Base-by-base conservation (phyloP, 345 rosid species). In the Balakata baccata region DNA sequence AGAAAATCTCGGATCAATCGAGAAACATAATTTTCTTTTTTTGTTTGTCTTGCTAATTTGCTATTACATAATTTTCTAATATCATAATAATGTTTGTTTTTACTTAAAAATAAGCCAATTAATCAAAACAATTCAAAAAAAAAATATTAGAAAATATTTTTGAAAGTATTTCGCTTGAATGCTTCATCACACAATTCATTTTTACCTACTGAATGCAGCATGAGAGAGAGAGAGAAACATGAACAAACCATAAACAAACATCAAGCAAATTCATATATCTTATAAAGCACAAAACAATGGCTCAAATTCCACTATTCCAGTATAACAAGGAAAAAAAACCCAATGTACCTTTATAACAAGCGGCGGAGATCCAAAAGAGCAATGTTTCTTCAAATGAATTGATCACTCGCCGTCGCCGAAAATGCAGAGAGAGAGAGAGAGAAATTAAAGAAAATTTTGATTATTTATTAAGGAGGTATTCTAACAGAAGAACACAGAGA, bases 321-420 rank as follows among this genome's bases (percentile, higher is more conserved):
- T 5, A 37, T 23, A 14, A 7, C 46, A 29, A 12, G 51, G 18
- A 41, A 11, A 11, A 6, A 52, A 5, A 37, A 47, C 4, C 1
- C 49, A 72, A 72, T 61, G 68, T 61, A 72, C 66, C 75, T 67
- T 50, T 23, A 66, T 5, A 49, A 66, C 5, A 6, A 17, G 56
- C n/a, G 12, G 6, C 6, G 16, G 20, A 67, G 70, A 67, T 67
- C 58, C 29, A 25, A 23, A 46, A 45, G 38, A 46, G 69, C 65
- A 76, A 83, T 58, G 79, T 71, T 70, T 73, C 66, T 60, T 70
- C 69, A 63, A 67, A 66, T 72, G 71, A 70, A 66, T 38, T 51
- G 50, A 38, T 74, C 69, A 74, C 61, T 66, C 64, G 64, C 75
- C 64, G 63, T 71, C 69, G 39, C 66, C 43, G 49, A 56, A 43